Percentiles rank a stretch among this genome's conserved stretches.
These are phyloP conservation scores for Crithidia thermophila DNA, from an alignment of 208 protist species.

Conservation along the genomic window DNA sequence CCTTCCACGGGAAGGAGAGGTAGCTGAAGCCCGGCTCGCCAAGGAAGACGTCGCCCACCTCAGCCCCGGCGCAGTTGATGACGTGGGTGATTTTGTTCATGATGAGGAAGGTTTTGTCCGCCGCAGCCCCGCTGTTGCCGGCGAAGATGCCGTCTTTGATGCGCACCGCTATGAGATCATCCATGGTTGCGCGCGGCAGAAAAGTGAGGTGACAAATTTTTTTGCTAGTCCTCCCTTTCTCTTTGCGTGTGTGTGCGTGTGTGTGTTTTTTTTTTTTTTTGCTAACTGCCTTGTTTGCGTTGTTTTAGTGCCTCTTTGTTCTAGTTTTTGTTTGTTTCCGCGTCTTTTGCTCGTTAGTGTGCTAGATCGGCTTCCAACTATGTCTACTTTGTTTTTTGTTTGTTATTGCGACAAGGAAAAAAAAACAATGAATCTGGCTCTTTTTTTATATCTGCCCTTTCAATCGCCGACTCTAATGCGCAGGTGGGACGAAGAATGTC, in stretches of 20 bases:
- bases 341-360: no score
- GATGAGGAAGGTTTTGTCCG: slow-evolving; percentile 87
- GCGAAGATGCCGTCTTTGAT: slow-evolving; percentile 95
- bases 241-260: slow-evolving; percentile 10
- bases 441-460: no score
- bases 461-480: no score
- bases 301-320: no score
- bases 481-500: no score
- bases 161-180: slow-evolving; percentile 84
- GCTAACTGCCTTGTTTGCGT: no score
- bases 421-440: background rate
- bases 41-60: slow-evolving; percentile 81
- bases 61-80: slow-evolving; percentile 90
- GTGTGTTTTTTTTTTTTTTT: slow-evolving; percentile 2
- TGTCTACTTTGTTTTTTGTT: background rate
- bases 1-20: slow-evolving; percentile 92
- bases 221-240: background rate
- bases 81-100: slow-evolving; percentile 95
- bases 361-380: no score
- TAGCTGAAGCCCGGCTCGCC: slow-evolving; percentile 82
- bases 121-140: slow-evolving; percentile 81
- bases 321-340: background rate
- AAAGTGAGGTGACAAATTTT: slow-evolving; percentile 4
- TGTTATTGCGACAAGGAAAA: background rate
- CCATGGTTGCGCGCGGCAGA: slow-evolving; percentile 14